phyloP scores from a whole-genome alignment of 495 filamentous ascomycete genomes.

The Xylaria flabelliformis region DNA sequence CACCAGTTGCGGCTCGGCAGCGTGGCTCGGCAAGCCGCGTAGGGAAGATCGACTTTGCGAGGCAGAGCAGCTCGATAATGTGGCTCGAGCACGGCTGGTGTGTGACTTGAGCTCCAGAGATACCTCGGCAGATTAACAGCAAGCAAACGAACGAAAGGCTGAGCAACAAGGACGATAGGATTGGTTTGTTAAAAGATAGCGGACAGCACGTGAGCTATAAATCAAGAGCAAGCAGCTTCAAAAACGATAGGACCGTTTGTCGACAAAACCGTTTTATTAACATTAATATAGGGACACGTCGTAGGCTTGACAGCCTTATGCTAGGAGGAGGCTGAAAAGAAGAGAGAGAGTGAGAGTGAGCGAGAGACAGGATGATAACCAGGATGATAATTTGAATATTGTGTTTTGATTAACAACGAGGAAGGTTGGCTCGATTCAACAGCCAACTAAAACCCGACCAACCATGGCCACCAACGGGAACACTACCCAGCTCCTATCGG shows the following conservation, averaged over 20 bases:
- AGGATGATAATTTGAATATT: conserved; percentile 14
- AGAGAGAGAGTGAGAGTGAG: not conserved
- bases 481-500: conserved; percentile 11
- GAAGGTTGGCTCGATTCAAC: conserved; percentile 20
- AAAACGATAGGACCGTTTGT: conserved; percentile 8
- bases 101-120: not conserved
- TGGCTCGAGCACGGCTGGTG: not conserved
- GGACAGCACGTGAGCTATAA: not conserved
- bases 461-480: conserved; percentile 23
- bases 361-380: not conserved
- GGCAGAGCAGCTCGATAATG: not conserved
- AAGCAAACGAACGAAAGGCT: conserved; percentile 15
- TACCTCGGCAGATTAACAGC: not conserved
- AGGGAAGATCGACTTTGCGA: not conserved
- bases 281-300: conserved; percentile 11
- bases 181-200: not conserved
- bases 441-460: conserved; percentile 16
- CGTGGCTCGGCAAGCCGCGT: conserved; percentile 13
- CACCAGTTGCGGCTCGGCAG: conserved; percentile 9
- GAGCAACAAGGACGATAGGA: not conserved
- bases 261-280: conserved; percentile 7
- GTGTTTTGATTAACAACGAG: conserved; percentile 10
- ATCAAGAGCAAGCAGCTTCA: not conserved
- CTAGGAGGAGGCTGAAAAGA: conserved; percentile 5
- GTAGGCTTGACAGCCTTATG: not conserved